A percentile compares a stretch with the other conserved stretches of the same genome.
phyloP scores from a whole-genome alignment of 2,329 filamentous ascomycete species.

The Fusarium buharicum region DNA sequence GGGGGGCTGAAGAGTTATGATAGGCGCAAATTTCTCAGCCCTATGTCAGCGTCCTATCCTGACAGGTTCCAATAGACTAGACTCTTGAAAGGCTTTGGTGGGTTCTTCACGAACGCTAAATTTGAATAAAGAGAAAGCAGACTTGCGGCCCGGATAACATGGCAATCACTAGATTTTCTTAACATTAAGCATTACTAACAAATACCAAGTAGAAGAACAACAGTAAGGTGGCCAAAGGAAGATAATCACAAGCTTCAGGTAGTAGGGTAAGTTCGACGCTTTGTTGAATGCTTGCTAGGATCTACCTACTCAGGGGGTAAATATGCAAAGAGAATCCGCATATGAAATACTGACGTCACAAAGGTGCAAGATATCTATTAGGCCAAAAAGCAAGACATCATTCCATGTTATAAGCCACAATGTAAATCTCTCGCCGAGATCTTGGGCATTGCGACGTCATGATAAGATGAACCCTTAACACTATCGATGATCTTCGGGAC shows the following conservation, averaged over 20 bases:
- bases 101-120: neutral
- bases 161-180: neutral
- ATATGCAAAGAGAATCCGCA: neutral
- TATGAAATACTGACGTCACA: conserved; percentile 1
- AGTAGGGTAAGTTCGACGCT: neutral
- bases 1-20: neutral
- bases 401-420: conserved; percentile 2
- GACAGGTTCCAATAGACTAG: neutral
- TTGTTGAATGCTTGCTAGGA: neutral
- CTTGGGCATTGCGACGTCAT: conserved; percentile 8
- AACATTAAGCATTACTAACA: neutral
- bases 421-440: conserved; percentile 1
- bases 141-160: too few species aligned
- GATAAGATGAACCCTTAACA: neutral
- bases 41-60: neutral
- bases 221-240: too few species aligned
- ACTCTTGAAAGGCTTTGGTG: neutral
- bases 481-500: neutral
- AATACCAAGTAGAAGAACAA: neutral
- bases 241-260: neutral
- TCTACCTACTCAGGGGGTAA: neutral
- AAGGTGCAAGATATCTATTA: neutral
- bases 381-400: neutral
- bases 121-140: too few species aligned
- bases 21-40: neutral